Conservation (phyloP, 768 basidiomycete genomes). For the Phanerochaete sordida region DNA sequence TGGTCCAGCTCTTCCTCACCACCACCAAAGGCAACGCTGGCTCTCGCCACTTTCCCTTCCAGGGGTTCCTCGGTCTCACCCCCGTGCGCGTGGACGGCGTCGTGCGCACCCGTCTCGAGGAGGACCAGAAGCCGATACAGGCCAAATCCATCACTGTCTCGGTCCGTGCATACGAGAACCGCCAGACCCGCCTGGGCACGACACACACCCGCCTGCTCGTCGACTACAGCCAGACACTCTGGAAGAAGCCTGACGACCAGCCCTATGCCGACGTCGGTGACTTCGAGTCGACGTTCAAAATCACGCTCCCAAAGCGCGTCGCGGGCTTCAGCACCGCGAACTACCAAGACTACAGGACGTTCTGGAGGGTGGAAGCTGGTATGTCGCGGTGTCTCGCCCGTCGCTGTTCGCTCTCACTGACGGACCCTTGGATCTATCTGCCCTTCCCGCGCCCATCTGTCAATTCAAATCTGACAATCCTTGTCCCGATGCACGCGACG, state of each 20-base stretch:
- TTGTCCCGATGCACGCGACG: neutral
- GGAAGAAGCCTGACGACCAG: constrained; percentile 58
- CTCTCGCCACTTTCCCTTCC: constrained; percentile 68
- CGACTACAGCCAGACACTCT: constrained; percentile 63
- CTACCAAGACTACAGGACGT: constrained; percentile 75
- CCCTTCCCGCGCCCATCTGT: constrained; percentile 16
- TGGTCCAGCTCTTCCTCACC: constrained; percentile 69
- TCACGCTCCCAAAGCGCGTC: constrained; percentile 60
- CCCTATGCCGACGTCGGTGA: constrained; percentile 62
- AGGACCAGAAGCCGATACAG: constrained; percentile 63
- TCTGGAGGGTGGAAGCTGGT: constrained; percentile 85
- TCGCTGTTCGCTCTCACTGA: neutral
- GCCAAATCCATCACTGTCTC: constrained; percentile 67
- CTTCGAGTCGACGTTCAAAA: constrained; percentile 66
- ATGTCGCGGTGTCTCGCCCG: constrained; percentile 26
- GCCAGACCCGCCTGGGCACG: constrained; percentile 56
- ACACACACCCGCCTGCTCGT: constrained; percentile 63
- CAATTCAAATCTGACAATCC: constrained; percentile 12
- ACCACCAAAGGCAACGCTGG: constrained; percentile 70
- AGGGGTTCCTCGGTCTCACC: constrained; percentile 79
- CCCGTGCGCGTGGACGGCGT: constrained; percentile 78
- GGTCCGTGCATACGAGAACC: constrained; percentile 83
- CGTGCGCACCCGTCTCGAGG: constrained; percentile 68
- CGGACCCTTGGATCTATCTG: constrained; percentile 1
- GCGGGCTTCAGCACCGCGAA: constrained; percentile 66